Percentiles rank a stretch among this genome's conserved stretches.
Conservation (phyloP, 768 basidiomycete species). For the Collybiopsis confluens region DNA sequence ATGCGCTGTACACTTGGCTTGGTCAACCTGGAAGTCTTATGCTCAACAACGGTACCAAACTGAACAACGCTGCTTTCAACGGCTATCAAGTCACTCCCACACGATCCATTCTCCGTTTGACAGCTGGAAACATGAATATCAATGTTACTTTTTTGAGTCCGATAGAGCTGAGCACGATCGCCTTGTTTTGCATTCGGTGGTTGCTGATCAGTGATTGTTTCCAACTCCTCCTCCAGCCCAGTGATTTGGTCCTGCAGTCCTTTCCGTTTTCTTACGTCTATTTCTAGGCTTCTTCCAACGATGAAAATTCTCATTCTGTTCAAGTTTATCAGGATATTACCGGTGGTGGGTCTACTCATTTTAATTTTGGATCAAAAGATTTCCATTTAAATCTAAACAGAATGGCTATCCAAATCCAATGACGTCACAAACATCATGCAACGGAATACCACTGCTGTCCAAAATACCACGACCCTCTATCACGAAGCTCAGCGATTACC, state of each 20-base stretch:
- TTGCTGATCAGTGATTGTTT: too few species aligned
- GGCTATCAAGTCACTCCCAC: conserved; percentile 14
- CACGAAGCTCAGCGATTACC: conserved; percentile 8
- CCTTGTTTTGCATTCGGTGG: neutral
- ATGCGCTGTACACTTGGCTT: conserved; percentile 9
- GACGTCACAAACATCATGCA: neutral
- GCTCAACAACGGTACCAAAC: neutral
- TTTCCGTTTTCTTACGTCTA: conserved; percentile 27
- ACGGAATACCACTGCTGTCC: conserved; percentile 13
- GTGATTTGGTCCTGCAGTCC: conserved; percentile 21
- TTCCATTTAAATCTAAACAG: neutral
- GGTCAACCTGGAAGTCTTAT: conserved; percentile 11
- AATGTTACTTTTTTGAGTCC: conserved; percentile 48
- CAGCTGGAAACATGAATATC: conserved; percentile 47
- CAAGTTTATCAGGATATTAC: conserved; percentile 26
- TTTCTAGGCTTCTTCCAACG: conserved; percentile 17
- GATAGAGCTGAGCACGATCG: conserved; percentile 12
- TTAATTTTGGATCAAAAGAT: neutral
- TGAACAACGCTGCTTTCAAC: conserved; percentile 1
- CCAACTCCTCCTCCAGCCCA: conserved; percentile 1
- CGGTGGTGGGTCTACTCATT: conserved; percentile 15
- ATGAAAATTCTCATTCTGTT: conserved; percentile 19
- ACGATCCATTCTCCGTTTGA: conserved; percentile 34
- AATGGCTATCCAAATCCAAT: conserved; percentile 13
- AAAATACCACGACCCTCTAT: conserved; percentile 1